A percentile compares a stretch with the other conserved stretches of the same genome.
Conservation (phyloP, 2,329 filamentous ascomycete genomes). For the Didymella lethalis region DNA sequence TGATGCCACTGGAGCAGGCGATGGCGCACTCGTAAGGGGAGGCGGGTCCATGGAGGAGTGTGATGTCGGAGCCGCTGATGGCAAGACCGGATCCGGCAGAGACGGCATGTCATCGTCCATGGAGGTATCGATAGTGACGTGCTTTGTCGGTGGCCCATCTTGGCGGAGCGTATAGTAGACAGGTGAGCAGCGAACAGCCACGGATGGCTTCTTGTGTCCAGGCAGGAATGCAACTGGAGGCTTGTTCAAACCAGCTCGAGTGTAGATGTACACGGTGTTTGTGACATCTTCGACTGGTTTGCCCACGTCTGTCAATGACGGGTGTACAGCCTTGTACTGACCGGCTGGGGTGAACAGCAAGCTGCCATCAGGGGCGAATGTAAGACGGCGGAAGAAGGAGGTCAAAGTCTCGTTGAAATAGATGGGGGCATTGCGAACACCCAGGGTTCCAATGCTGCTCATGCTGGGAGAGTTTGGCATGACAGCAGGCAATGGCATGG, state of each 20-base stretch:
- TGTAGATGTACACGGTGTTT: conserved; percentile 99
- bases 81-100: conserved; percentile 80
- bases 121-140: conserved; percentile 95
- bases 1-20: conserved; percentile 56
- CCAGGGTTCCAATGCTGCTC: conserved; percentile 55
- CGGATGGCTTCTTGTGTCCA: conserved; percentile 96
- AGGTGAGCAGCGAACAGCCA: conserved; percentile 93
- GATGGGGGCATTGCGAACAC: conserved; percentile 81
- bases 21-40: conserved; percentile 65
- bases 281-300: conserved; percentile 85
- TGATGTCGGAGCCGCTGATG: conserved; percentile 64
- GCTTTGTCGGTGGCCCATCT: conserved; percentile 71
- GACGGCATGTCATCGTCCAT: conserved; percentile 82
- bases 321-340: conserved; percentile 85
- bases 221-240: conserved; percentile 94
- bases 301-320: conserved; percentile 68
- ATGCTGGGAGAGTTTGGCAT: conserved; percentile 94
- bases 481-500: conserved; percentile 90
- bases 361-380: conserved; percentile 95
- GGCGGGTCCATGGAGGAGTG: conserved; percentile 83
- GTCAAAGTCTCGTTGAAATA: conserved; percentile 97
- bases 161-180: conserved; percentile 84
- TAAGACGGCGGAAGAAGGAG: conserved; percentile 92
- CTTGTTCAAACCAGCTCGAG: conserved; percentile 93
- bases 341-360: conserved; percentile 92